Evolutionary conservation across 1,139 yeast genomes (phyloP).

Genomic region (Pichia sp.): DNA sequence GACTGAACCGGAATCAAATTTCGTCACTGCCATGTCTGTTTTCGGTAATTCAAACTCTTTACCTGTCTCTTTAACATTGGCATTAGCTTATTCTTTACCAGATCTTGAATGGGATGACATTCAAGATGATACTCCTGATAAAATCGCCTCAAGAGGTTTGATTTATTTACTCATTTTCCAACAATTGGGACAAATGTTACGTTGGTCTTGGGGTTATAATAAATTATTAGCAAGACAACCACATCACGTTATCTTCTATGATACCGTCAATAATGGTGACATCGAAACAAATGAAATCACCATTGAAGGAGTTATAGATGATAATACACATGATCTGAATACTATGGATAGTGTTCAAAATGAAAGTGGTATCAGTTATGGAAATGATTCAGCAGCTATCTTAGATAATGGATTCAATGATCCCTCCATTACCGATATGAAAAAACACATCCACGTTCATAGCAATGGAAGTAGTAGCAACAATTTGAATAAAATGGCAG

Average conservation of each 20-base stretch:
- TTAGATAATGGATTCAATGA: neutral
- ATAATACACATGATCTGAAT: neutral
- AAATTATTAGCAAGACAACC: conserved; percentile 47
- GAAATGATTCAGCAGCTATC: too few species aligned
- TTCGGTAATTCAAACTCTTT: conserved; percentile 78
- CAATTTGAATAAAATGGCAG: neutral
- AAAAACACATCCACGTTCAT: neutral
- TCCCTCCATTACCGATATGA: neutral
- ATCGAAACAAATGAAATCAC: neutral
- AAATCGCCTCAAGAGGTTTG: conserved; percentile 75
- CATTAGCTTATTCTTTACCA: conserved; percentile 67
- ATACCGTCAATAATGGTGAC: conserved; percentile 3
- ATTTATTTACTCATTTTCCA: conserved; percentile 72
- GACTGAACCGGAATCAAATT: conserved; percentile 62
- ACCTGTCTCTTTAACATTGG: conserved; percentile 70
- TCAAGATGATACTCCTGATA: conserved; percentile 56
- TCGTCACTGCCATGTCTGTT: conserved; percentile 84
- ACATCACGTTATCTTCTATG: conserved; percentile 30
- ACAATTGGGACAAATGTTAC: conserved; percentile 73
- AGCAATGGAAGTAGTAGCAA: too few species aligned
- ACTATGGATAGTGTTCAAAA: neutral
- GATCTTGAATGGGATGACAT: conserved; percentile 70
- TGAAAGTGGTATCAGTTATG: neutral
- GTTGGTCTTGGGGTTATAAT: conserved; percentile 95
- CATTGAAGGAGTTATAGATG: neutral